These are phyloP conservation scores for Paramecium sonneborni DNA, from an alignment of 73 alveolate species.

Conservation along the genomic window DNA sequence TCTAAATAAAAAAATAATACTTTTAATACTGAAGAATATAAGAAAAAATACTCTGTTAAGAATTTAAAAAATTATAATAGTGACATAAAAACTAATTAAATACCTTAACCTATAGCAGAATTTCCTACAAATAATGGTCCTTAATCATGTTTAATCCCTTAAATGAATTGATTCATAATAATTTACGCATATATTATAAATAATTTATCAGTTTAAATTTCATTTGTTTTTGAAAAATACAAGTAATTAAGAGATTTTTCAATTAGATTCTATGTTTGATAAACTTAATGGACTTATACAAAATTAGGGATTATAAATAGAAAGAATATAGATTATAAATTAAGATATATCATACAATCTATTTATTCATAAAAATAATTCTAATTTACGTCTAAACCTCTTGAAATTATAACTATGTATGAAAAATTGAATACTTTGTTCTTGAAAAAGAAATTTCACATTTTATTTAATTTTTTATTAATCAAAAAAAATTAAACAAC, in stretches of 20 bases:
- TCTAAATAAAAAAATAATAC: not conserved
- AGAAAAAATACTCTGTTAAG: not conserved
- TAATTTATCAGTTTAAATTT: not conserved
- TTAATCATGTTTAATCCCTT: conserved; percentile 26
- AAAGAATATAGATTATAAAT: too few species aligned
- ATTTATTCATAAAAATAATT: too few species aligned
- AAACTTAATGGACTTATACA: too few species aligned
- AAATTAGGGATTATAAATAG: not conserved
- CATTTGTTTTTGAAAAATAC: not conserved
- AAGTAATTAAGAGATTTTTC: not conserved
- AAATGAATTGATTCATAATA: not conserved
- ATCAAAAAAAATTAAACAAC: too few species aligned
- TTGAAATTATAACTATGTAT: too few species aligned
- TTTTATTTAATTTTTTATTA: too few species aligned
- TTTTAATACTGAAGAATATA: conserved; percentile 48
- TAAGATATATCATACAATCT: too few species aligned
- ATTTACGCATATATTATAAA: not conserved
- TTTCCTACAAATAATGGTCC: conserved; percentile 36
- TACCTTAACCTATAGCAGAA: conserved; percentile 21
- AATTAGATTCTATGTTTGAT: not conserved
- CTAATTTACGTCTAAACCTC: too few species aligned
- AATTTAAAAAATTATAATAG: not conserved
- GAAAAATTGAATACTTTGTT: too few species aligned
- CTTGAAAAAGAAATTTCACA: too few species aligned
- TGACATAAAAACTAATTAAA: not conserved